Conservation (phyloP, 257 asterid genomes). For the Capsicum baccatum region DNA sequence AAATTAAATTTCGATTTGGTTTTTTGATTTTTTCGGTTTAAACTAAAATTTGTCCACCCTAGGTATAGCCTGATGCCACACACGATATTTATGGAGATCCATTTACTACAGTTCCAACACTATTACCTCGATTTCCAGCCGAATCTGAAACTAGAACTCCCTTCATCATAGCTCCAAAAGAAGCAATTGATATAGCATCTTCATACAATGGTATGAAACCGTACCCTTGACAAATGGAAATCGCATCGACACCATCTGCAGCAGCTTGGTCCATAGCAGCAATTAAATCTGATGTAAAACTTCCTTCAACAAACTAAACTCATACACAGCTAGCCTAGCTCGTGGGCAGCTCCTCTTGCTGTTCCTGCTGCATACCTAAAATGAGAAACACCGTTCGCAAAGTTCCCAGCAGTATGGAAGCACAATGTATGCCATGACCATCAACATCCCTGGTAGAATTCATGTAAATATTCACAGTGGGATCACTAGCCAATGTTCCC, state of each 20-base stretch:
- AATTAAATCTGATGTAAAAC: slow-evolving; percentile 4
- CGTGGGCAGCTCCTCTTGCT: slow-evolving; percentile 31
- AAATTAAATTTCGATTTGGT: no score
- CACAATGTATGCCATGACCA: no score
- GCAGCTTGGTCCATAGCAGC: slow-evolving; percentile 34
- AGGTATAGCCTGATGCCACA: neutral
- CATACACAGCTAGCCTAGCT: slow-evolving; percentile 30
- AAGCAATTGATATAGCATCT: neutral
- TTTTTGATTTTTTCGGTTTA: no score
- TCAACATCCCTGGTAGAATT: no score
- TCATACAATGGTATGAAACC: slow-evolving; percentile 20
- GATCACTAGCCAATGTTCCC: no score
- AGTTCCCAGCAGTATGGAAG: no score
- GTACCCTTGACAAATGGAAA: neutral
- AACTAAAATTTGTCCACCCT: no score
- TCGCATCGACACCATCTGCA: slow-evolving; percentile 24
- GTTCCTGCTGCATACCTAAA: no score
- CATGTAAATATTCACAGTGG: no score
- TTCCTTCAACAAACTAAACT: slow-evolving; percentile 29
- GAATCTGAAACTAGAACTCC: neutral
- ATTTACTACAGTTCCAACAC: neutral
- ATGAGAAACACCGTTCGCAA: no score
- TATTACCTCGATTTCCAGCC: slow-evolving; percentile 23
- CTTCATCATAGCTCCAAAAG: slow-evolving; percentile 23
- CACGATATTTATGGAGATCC: neutral